phyloP scores from a whole-genome alignment of 73 alveolate species.

The Blepharisma japonicum region DNA sequence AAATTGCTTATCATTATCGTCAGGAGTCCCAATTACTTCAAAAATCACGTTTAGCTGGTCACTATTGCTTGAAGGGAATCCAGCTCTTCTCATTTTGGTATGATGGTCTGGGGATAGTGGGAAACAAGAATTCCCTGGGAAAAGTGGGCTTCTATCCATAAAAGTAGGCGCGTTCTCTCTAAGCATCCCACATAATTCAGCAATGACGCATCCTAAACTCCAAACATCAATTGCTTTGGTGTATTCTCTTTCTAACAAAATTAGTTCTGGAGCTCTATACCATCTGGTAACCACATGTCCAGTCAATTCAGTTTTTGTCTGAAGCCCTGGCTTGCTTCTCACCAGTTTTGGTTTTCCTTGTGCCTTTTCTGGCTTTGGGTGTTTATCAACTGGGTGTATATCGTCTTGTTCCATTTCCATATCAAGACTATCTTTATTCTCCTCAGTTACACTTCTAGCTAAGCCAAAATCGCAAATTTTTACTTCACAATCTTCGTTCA shows the following conservation, averaged over 20 bases:
- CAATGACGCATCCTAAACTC: conserved; percentile 95
- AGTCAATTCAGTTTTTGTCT: conserved; percentile 70
- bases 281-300: conserved; percentile 98
- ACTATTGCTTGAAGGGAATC: conserved; percentile 74
- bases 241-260: conserved; percentile 90
- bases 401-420: conserved; percentile 4
- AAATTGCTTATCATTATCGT: conserved; percentile 59
- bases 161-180: conserved; percentile 91
- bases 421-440: background rate
- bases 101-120: conserved; percentile 87
- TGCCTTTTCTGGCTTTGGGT: conserved; percentile 8
- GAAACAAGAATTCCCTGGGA: conserved; percentile 95
- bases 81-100: conserved; percentile 70
- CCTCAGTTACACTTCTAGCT: conserved; percentile 43
- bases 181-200: conserved; percentile 91
- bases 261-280: conserved; percentile 98
- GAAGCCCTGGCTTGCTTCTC: background rate
- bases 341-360: conserved; percentile 4
- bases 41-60: conserved; percentile 89
- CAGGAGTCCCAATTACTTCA: conserved; percentile 86
- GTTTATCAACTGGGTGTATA: background rate
- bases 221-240: conserved; percentile 94
- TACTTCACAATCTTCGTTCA: conserved; percentile 40
- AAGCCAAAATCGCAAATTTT: conserved; percentile 51
- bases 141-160: conserved; percentile 90